Evolutionary conservation across 768 basidiomycete genomes (phyloP).

Genomic region (Suillus alpinus): DNA sequence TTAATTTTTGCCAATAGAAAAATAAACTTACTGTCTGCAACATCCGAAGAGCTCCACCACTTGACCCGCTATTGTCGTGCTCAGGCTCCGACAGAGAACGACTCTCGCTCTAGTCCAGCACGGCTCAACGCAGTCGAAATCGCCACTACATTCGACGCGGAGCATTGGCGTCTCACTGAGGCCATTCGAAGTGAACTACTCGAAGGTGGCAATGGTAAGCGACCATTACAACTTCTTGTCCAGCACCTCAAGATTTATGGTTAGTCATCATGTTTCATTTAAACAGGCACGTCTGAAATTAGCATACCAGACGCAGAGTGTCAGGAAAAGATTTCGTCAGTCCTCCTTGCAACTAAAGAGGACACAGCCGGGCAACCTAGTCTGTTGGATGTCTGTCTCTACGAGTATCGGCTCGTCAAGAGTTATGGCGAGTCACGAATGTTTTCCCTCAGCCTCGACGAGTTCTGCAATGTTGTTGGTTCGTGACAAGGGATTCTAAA

Average conservation of each 20-base stretch:
- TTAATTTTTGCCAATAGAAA: neutral
- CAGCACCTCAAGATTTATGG: slow-evolving; percentile 40
- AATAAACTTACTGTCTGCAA: neutral
- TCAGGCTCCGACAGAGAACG: neutral
- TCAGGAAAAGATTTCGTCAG: neutral
- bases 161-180: slow-evolving; percentile 27
- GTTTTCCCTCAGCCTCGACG: neutral
- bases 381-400: neutral
- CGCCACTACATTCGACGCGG: slow-evolving; percentile 30
- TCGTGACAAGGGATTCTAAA: neutral
- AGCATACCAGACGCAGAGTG: neutral
- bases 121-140: slow-evolving; percentile 39
- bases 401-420: neutral
- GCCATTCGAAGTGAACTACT: slow-evolving; percentile 20
- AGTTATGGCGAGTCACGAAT: neutral
- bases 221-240: slow-evolving; percentile 37
- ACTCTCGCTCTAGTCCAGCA: neutral
- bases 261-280: slow-evolving; percentile 13
- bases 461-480: neutral
- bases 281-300: neutral
- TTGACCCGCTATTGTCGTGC: neutral
- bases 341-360: neutral
- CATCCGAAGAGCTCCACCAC: neutral
- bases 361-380: neutral
- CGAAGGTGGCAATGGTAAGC: slow-evolving; percentile 18